Conservation (phyloP, 371 early-diverging fungal species). For the Lichtheimia ramosa region DNA sequence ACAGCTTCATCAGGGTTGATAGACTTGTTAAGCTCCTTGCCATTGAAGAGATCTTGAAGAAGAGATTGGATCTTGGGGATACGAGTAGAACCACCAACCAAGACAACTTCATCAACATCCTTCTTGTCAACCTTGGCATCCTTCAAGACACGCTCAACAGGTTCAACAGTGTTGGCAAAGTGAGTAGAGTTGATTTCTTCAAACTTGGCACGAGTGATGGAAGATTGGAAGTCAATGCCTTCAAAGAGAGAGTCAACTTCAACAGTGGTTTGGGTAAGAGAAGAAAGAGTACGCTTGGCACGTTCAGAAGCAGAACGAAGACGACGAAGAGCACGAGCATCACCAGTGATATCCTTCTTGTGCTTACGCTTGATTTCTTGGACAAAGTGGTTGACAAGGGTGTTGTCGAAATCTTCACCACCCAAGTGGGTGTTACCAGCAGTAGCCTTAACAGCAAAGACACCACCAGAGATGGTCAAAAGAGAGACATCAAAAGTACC, state of each 20-base stretch:
- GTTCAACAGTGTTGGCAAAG: constrained; percentile 81
- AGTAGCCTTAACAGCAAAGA: constrained; percentile 94
- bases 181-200: constrained; percentile 90
- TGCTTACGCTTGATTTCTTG: constrained; percentile 84
- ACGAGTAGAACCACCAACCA: constrained; percentile 99
- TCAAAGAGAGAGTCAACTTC: constrained; percentile 91
- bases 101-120: constrained; percentile 92
- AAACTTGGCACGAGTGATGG: constrained; percentile 92
- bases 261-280: constrained; percentile 79
- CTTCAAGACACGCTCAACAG: constrained; percentile 80
- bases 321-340: constrained; percentile 88
- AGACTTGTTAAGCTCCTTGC: constrained; percentile 81
- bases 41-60: constrained; percentile 91
- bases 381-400: constrained; percentile 78
- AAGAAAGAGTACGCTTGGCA: constrained; percentile 94
- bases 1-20: constrained; percentile 96
- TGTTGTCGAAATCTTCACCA: constrained; percentile 98
- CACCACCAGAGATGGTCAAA: constrained; percentile 91
- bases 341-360: constrained; percentile 75
- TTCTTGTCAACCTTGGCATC: constrained; percentile 93
- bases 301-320: constrained; percentile 94
- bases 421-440: constrained; percentile 98
- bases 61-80: constrained; percentile 99
- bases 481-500: constrained; percentile 98
- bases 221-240: constrained; percentile 84